Conservation (phyloP, 106 monocot genomes). For the Allium fistulosum region DNA sequence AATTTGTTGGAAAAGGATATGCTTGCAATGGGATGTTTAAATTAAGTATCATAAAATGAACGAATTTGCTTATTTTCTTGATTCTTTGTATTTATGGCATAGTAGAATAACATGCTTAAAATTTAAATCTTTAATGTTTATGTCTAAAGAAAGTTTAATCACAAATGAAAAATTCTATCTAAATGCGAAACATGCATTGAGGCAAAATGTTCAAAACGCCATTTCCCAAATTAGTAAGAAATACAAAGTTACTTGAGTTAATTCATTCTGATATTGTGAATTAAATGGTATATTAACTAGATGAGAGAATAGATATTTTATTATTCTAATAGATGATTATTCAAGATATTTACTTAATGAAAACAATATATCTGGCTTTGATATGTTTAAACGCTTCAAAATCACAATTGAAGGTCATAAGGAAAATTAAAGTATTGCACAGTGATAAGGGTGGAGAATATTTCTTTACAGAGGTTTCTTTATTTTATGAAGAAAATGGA, state of each 20-base stretch:
- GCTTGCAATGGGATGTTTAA: not conserved
- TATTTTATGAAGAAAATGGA: not conserved
- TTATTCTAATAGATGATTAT: conserved; percentile 8
- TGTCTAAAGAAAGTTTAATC: not conserved
- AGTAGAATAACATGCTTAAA: not conserved
- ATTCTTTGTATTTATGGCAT: not conserved
- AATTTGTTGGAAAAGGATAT: not conserved
- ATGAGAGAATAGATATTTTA: not conserved
- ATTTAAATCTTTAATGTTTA: not conserved
- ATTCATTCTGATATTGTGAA: conserved; percentile 1
- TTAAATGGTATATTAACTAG: not conserved
- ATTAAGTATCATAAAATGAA: not conserved
- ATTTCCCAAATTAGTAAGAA: too few species aligned
- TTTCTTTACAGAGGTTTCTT: not conserved
- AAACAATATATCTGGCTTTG: not conserved
- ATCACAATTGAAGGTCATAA: not conserved
- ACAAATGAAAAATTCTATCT: not conserved
- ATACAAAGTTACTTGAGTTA: not conserved
- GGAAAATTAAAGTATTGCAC: not conserved
- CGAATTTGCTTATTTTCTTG: not conserved
- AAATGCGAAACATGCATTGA: conserved; percentile 1
- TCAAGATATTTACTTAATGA: not conserved
- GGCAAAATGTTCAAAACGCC: not conserved
- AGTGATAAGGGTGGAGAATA: not conserved
- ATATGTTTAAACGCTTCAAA: not conserved